Percentiles rank a stretch among this genome's conserved stretches.
phyloP scores from a whole-genome alignment of 23 red algal species.

The Gracilariopsis chorda region DNA sequence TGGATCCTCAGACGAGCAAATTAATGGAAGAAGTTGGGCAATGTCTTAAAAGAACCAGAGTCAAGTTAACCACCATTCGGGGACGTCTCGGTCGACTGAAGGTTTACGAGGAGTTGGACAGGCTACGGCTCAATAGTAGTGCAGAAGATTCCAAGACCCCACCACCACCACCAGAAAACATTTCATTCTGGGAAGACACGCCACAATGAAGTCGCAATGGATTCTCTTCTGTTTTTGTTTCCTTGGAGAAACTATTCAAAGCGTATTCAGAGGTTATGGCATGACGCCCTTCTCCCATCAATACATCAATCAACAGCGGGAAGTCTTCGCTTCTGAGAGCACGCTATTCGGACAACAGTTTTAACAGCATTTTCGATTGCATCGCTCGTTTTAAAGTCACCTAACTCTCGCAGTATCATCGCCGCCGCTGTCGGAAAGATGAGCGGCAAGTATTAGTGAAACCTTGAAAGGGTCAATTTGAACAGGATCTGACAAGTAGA shows the following conservation, averaged over 20 bases:
- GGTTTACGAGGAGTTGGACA: constrained; percentile 29
- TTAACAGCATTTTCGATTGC: constrained; percentile 19
- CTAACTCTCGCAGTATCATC: constrained; percentile 31
- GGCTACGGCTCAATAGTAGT: not conserved
- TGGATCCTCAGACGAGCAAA: constrained; percentile 35
- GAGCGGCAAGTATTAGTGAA: not conserved
- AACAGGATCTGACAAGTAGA: not conserved
- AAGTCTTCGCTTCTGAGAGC: no score
- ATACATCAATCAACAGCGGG: no score
- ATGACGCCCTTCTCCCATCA: no score
- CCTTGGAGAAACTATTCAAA: no score
- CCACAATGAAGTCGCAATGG: no score
- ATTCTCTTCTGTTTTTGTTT: no score
- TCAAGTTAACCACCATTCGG: constrained; percentile 32
- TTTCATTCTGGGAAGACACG: not conserved
- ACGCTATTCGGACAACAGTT: not conserved
- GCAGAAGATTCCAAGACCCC: not conserved
- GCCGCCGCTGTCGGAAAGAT: not conserved
- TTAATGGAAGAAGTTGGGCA: constrained; percentile 33
- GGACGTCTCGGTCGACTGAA: constrained; percentile 34
- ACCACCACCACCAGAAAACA: not conserved
- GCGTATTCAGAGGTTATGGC: no score
- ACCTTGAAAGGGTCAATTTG: not conserved
- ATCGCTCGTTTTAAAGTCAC: constrained; percentile 26
- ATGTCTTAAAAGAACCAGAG: constrained; percentile 13